Evolutionary conservation across 2,329 filamentous ascomycete genomes (phyloP).

Genomic region (Aspergillus pseudoglaucus): DNA sequence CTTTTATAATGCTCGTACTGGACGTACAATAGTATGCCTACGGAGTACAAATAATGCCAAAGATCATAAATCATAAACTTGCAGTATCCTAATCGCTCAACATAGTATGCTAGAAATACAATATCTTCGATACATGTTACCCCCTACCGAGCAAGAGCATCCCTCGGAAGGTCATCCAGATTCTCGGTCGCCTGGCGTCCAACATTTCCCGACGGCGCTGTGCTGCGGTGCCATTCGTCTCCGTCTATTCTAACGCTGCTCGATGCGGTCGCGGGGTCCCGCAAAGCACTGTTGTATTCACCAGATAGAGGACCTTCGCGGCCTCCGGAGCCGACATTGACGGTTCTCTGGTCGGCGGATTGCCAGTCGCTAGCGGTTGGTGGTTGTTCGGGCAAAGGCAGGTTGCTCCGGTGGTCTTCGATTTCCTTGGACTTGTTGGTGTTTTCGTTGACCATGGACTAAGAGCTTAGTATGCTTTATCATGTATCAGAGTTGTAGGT

Average conservation of each 20-base stretch:
- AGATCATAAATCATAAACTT: too few relatives aligned
- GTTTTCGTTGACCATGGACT: slow-evolving; percentile 37
- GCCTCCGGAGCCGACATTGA: slow-evolving; percentile 63
- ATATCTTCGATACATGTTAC: background rate
- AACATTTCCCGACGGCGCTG: slow-evolving; percentile 40
- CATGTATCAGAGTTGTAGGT: background rate
- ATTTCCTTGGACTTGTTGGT: slow-evolving; percentile 58
- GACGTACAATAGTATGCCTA: too few relatives aligned
- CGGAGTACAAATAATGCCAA: too few relatives aligned
- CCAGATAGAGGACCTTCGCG: slow-evolving; percentile 47
- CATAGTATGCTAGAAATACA: too few relatives aligned
- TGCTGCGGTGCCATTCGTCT: slow-evolving; percentile 50
- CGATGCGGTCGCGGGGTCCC: slow-evolving; percentile 54
- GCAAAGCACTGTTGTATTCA: slow-evolving; percentile 40
- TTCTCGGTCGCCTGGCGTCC: slow-evolving; percentile 58
- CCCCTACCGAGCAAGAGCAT: slow-evolving; percentile 47
- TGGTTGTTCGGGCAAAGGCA: slow-evolving; percentile 73
- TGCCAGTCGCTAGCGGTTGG: slow-evolving; percentile 73
- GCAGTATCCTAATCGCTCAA: too few relatives aligned
- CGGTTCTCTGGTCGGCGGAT: slow-evolving; percentile 60
- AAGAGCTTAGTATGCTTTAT: slow-evolving; percentile 1
- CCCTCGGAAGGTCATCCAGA: slow-evolving; percentile 51
- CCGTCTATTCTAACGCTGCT: slow-evolving; percentile 45
- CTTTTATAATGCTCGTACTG: too few relatives aligned
- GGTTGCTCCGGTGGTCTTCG: slow-evolving; percentile 61